These are phyloP conservation scores for Backusella liffmaniae DNA, from an alignment of 192 early-diverging fungal species.

Conservation along the genomic window DNA sequence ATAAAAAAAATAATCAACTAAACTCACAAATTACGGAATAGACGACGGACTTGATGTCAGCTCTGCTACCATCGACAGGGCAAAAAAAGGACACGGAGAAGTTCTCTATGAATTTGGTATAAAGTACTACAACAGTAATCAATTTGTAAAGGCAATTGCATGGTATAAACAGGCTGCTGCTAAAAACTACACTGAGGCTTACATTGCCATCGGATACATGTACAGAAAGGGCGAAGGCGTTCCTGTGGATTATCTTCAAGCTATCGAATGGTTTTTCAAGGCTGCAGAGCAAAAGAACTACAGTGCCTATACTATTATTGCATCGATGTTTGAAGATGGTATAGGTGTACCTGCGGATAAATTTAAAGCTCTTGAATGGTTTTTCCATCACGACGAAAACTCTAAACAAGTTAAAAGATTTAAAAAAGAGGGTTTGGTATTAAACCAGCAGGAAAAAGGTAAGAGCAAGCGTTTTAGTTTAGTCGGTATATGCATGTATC, in stretches of 20 bases:
- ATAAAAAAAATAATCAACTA: neutral
- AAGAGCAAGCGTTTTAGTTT: neutral
- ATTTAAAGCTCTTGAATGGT: neutral
- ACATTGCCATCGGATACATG: neutral
- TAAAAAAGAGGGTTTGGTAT: neutral
- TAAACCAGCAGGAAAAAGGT: neutral
- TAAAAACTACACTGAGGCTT: neutral
- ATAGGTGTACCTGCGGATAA: neutral
- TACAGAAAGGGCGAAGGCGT: neutral
- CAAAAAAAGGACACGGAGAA: neutral
- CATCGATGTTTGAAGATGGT: neutral
- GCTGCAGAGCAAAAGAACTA: neutral
- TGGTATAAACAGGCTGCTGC: neutral
- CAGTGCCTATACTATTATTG: neutral
- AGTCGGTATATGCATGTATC: neutral
- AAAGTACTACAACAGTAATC: neutral
- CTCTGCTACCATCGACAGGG: neutral
- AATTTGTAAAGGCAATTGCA: neutral
- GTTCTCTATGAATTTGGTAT: neutral
- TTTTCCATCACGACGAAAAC: neutral
- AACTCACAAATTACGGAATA: neutral
- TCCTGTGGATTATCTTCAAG: neutral
- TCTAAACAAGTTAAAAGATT: neutral
- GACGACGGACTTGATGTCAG: neutral
- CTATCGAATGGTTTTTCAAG: neutral